Percentiles rank a stretch among this genome's conserved stretches.
These are phyloP conservation scores for Fraxinus latifolia DNA, from an alignment of 305 asterid genomes.

Conservation along the genomic window DNA sequence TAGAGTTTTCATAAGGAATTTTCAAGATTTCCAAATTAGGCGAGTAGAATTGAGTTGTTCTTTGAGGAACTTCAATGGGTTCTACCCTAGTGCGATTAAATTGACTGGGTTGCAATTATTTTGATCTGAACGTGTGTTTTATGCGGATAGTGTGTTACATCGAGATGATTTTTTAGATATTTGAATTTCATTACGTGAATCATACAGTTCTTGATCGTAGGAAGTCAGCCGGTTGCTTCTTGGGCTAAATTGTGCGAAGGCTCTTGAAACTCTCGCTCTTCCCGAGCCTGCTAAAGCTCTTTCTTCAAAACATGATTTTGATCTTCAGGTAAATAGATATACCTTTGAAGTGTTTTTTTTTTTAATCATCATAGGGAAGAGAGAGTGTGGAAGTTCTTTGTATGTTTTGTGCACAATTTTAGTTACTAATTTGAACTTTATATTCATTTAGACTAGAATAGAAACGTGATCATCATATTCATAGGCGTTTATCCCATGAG, in stretches of 20 bases:
- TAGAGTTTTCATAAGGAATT: not conserved
- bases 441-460: not conserved
- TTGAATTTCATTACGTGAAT: not conserved
- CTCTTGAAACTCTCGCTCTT: slow-evolving; percentile 44
- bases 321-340: slow-evolving; percentile 62
- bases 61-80: not conserved
- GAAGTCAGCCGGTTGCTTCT: slow-evolving; percentile 72
- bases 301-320: slow-evolving; percentile 63
- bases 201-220: slow-evolving; percentile 30
- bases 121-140: not conserved
- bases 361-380: not conserved
- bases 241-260: slow-evolving; percentile 76
- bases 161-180: not conserved
- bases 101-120: not conserved
- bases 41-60: not conserved
- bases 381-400: not conserved
- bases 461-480: not conserved
- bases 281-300: slow-evolving; percentile 53
- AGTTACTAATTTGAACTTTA: not conserved
- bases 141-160: not conserved
- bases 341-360: not conserved
- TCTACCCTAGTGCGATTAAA: not conserved
- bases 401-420: not conserved
- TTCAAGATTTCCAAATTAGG: not conserved
- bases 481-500: not conserved